These are phyloP conservation scores for Medicago ruthenica DNA, from an alignment of 306 rosid genomes.

Conservation along the genomic window DNA sequence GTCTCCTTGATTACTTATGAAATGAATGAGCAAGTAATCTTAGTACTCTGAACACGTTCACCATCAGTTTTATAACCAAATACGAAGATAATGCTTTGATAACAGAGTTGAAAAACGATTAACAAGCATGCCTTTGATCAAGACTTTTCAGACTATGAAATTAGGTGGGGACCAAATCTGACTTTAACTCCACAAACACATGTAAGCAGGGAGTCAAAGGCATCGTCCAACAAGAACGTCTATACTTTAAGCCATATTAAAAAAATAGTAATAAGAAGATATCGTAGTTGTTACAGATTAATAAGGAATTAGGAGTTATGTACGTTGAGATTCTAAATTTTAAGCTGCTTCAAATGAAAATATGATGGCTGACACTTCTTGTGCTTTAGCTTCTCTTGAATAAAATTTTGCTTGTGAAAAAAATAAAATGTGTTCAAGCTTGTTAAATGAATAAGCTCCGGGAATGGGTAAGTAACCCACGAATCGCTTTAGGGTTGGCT, in stretches of 20 bases:
- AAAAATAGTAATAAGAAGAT: too few species aligned
- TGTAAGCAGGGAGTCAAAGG: conserved; percentile 20
- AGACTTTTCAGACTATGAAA: conserved; percentile 14
- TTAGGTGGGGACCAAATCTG: conserved; percentile 14
- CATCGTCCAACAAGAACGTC: conserved; percentile 29
- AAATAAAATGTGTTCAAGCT: too few species aligned
- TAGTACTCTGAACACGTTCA: background rate
- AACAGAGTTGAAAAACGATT: background rate
- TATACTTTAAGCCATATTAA: background rate
- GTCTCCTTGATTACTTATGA: conserved; percentile 2
- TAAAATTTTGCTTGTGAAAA: too few species aligned
- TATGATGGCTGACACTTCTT: too few species aligned
- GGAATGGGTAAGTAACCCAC: too few species aligned
- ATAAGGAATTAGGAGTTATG: too few species aligned
- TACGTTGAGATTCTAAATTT: too few species aligned
- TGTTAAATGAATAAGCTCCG: too few species aligned
- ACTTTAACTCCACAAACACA: conserved; percentile 18
- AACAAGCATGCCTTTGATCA: background rate
- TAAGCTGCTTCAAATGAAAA: too few species aligned
- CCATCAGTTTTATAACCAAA: background rate
- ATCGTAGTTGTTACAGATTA: too few species aligned
- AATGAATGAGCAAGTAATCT: background rate
- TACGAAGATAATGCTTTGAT: background rate
- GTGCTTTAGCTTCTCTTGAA: too few species aligned
- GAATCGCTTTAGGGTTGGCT: too few species aligned